Conservation (phyloP, 1,284 basidiomycete genomes). For the Ceratobasidium sp. region DNA sequence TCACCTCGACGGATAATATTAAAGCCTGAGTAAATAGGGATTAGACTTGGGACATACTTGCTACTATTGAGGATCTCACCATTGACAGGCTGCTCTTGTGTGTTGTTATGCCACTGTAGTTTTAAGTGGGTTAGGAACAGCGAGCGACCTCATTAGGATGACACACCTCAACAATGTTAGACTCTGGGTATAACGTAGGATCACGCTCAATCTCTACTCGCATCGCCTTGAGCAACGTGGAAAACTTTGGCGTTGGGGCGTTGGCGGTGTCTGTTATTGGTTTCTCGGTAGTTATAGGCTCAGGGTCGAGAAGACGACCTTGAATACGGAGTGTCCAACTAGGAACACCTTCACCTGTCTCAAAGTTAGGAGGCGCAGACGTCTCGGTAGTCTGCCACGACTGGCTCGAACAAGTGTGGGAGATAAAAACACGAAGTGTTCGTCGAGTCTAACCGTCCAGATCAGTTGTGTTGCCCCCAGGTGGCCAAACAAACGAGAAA, state of each 20-base stretch:
- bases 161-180: constrained; percentile 75
- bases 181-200: constrained; percentile 79
- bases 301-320: constrained; percentile 74
- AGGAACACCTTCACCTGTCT: constrained; percentile 79
- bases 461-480: neutral
- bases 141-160: constrained; percentile 9
- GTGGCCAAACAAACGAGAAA: neutral
- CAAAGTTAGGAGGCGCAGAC: constrained; percentile 54
- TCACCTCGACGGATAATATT: constrained; percentile 86
- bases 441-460: constrained; percentile 68
- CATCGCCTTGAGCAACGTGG: constrained; percentile 83
- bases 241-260: constrained; percentile 76
- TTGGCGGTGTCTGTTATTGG: constrained; percentile 55
- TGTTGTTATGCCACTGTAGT: constrained; percentile 73
- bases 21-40: constrained; percentile 63
- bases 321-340: constrained; percentile 92
- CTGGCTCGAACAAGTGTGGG: constrained; percentile 88
- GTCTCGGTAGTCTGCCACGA: constrained; percentile 67
- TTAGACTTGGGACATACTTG: neutral
- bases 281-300: constrained; percentile 39
- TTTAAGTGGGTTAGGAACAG: constrained; percentile 41
- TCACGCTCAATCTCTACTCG: constrained; percentile 89
- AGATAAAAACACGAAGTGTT: constrained; percentile 86
- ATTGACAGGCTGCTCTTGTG: constrained; percentile 59
- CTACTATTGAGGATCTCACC: neutral